A percentile compares a stretch with the other conserved stretches of the same genome.
These are phyloP conservation scores for Ascochyta lentis DNA, from an alignment of 2,329 filamentous ascomycete genomes.

Conservation along the genomic window DNA sequence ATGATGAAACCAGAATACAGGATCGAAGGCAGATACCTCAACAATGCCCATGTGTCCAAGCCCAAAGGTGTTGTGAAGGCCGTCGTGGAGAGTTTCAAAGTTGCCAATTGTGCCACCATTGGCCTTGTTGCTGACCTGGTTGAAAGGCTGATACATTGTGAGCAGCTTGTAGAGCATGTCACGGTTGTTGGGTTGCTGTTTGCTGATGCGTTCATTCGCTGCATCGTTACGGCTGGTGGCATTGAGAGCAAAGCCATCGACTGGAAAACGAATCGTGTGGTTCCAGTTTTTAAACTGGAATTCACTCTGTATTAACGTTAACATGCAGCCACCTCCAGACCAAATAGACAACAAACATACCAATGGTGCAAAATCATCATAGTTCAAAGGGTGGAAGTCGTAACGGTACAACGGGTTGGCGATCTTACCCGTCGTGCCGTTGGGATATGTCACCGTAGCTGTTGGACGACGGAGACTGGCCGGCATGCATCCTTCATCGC, in stretches of 20 bases:
- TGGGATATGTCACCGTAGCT: conserved; percentile 34
- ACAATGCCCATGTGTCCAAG: conserved; percentile 53
- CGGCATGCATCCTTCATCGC: conserved; percentile 36
- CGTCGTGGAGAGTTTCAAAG: conserved; percentile 42
- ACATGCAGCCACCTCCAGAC: not conserved
- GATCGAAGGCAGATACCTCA: conserved; percentile 42
- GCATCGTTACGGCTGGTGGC: conserved; percentile 40
- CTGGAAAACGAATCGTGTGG: conserved; percentile 38
- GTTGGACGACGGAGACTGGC: conserved; percentile 27
- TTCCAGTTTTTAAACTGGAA: conserved; percentile 44
- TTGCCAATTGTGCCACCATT: conserved; percentile 42
- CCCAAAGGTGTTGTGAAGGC: conserved; percentile 40
- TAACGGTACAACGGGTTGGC: conserved; percentile 40
- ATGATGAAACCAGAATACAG: conserved; percentile 45
- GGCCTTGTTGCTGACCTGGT: conserved; percentile 41
- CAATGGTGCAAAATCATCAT: conserved; percentile 36
- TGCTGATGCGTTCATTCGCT: conserved; percentile 32
- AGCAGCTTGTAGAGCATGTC: conserved; percentile 43
- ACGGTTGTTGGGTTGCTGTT: conserved; percentile 39
- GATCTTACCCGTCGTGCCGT: conserved; percentile 34
- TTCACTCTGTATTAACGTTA: conserved; percentile 24
- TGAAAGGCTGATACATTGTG: conserved; percentile 41
- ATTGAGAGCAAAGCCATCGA: conserved; percentile 29
- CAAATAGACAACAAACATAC: conserved; percentile 20
- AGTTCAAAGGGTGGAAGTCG: conserved; percentile 39